Percentiles rank a stretch among this genome's conserved stretches.
These are phyloP conservation scores for Aspergillus sp. DNA, from an alignment of 2,329 filamentous ascomycete species.

Conservation along the genomic window DNA sequence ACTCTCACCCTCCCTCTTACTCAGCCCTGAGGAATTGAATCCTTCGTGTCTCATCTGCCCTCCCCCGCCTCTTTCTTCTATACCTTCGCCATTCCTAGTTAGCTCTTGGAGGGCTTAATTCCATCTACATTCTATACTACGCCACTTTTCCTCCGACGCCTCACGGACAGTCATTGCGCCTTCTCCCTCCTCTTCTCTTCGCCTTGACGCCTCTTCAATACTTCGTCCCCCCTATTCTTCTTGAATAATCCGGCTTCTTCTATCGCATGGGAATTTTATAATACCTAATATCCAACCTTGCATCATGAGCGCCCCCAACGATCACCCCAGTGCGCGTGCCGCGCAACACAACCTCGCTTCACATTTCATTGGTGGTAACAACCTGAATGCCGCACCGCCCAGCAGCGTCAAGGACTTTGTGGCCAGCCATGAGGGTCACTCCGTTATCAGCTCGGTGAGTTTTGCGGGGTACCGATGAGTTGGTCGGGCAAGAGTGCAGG, in stretches of 20 bases:
- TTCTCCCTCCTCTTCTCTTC: conserved; percentile 11
- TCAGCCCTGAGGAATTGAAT: conserved; percentile 3
- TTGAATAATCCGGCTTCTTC: conserved; percentile 16
- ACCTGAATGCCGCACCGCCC: conserved; percentile 75
- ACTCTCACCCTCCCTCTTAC: conserved; percentile 5
- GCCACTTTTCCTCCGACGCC: conserved; percentile 1
- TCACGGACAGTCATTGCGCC: conserved; percentile 1
- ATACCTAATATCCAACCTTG: conserved; percentile 29
- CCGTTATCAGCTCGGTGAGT: conserved; percentile 94
- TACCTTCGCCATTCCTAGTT: not conserved
- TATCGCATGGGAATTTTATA: conserved; percentile 28
- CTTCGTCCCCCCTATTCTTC: not conserved
- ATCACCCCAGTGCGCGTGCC: conserved; percentile 64
- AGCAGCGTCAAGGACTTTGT: conserved; percentile 97
- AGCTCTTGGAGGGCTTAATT: conserved; percentile 6
- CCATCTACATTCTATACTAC: conserved; percentile 1
- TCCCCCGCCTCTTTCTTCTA: not conserved
- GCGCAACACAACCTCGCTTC: conserved; percentile 80
- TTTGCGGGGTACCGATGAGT: conserved; percentile 15
- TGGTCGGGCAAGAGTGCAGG: not conserved
- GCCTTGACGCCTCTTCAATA: not conserved
- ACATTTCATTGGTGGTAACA: conserved; percentile 97
- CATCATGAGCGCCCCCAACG: conserved; percentile 46
- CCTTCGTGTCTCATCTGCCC: not conserved
- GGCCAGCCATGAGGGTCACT: conserved; percentile 83